Evolutionary conservation across 768 basidiomycete genomes (phyloP).

Genomic region (Erythrobasidium yunnanense): DNA sequence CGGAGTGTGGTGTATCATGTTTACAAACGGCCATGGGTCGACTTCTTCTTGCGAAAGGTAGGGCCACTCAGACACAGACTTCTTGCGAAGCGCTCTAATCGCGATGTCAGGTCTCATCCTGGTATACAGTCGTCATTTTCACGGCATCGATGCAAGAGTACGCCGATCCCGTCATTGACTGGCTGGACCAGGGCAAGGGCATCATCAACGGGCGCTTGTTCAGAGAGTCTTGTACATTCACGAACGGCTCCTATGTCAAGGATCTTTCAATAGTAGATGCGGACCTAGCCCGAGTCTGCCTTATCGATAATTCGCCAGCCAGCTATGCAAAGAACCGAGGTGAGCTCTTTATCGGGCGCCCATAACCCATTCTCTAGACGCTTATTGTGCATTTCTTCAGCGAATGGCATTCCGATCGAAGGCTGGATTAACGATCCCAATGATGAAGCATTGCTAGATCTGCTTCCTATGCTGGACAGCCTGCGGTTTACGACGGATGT

Average conservation of each 20-base stretch:
- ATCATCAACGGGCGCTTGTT: conserved; percentile 81
- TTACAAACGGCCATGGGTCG: conserved; percentile 94
- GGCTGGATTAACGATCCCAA: conserved; percentile 97
- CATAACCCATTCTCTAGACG: too few relatives aligned
- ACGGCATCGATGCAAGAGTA: conserved; percentile 99
- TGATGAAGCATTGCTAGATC: conserved; percentile 90
- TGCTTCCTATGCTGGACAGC: conserved; percentile 89
- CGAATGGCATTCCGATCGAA: conserved; percentile 96
- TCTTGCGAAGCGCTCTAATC: neutral
- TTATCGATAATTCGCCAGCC: conserved; percentile 90
- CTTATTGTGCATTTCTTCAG: conserved; percentile 45
- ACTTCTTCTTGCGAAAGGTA: conserved; percentile 84
- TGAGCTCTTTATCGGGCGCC: conserved; percentile 42
- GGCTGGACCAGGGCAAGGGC: conserved; percentile 72
- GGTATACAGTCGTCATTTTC: conserved; percentile 98
- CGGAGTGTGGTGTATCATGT: conserved; percentile 89
- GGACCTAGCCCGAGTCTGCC: conserved; percentile 83
- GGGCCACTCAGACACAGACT: conserved; percentile 26
- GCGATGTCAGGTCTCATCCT: conserved; percentile 66
- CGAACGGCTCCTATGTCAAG: conserved; percentile 90
- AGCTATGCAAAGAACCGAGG: conserved; percentile 88
- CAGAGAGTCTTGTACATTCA: conserved; percentile 89
- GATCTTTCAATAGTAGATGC: conserved; percentile 75
- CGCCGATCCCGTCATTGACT: conserved; percentile 98
- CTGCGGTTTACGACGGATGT: conserved; percentile 93